phyloP scores from a whole-genome alignment of 108 stramenopile species.

The Parietichytrium sp. region DNA sequence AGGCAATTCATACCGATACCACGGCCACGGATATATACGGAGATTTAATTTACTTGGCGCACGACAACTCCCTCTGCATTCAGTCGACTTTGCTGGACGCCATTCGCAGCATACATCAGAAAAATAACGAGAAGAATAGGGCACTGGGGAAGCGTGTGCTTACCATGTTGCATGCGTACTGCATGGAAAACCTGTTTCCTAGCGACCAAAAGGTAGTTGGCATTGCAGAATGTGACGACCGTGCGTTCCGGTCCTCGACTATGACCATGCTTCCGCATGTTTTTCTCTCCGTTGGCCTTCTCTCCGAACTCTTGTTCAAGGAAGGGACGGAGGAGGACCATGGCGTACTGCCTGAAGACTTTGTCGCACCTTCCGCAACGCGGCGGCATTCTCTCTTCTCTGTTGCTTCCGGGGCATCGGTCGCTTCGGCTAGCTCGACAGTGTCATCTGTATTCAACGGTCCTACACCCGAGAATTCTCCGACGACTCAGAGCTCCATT shows the following conservation, averaged over 20 bases:
- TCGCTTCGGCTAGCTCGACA: background rate
- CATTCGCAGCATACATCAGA: slow-evolving; percentile 24
- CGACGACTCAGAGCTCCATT: background rate
- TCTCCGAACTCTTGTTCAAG: background rate
- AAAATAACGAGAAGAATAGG: background rate
- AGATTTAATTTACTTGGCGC: background rate
- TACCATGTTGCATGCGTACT: slow-evolving; percentile 3
- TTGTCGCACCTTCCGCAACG: no score
- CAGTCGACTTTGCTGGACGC: slow-evolving; percentile 15
- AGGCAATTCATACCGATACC: background rate
- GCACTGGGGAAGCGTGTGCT: background rate
- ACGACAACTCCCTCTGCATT: slow-evolving; percentile 3
- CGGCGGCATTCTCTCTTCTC: slow-evolving; percentile 33
- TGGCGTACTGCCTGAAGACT: no score
- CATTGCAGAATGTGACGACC: slow-evolving; percentile 13
- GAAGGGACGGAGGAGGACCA: slow-evolving; percentile 4
- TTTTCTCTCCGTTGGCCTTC: slow-evolving; percentile 11
- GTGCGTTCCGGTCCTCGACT: background rate
- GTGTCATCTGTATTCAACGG: background rate
- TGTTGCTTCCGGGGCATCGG: background rate
- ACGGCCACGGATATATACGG: no score
- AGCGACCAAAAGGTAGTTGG: background rate
- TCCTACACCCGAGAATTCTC: background rate
- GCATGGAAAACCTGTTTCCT: slow-evolving; percentile 28
- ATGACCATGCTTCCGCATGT: slow-evolving; percentile 33